Evolutionary conservation across 164 flowering plant genomes (phyloP), one percentile per base, ranked within the genome.

Genomic region (Dillenia suffruticosa): DNA sequence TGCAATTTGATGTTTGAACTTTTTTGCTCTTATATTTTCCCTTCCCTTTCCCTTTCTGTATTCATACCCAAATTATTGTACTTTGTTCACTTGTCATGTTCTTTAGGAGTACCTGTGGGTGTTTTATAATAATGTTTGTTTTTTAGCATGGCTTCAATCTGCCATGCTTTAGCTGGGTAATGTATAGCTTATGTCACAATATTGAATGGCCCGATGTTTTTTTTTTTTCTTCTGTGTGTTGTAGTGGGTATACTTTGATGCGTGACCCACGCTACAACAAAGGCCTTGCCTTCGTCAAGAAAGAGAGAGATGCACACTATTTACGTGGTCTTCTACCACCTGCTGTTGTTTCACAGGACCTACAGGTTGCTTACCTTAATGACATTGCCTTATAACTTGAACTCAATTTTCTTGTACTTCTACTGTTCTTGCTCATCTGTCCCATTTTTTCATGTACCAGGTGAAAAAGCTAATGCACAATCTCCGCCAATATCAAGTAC

Each of bases 271-370:
- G 61, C 58, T 72, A 82, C 70, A 84, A 84, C 80, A 84, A 84
- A 64, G 89, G 89, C 7, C 77, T 78, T 43, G 86, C 82, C 47
- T 84, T 84, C 68, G 66, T 70, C 17, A 87, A 84, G 58, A 66
- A 68, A 49, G 89, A 84, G 65, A 78, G 89, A 70, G 83, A 84
- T 64, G 84, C 86, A 1, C 86, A 32, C 7, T 32, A 32, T 32
- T 32, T 84, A 63, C 74, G 80, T 43, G 89, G 89, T 58, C 82
- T 84, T 65, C 63, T 84, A 50, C 89, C 89, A 14, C 89, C 89
- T 3, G 69, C 72, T 5, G 51, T 75, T 19, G n/a, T 72, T 2
- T 22, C 65, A 62, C 89, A 82, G 69, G 78, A 82, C 52, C 86
- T 86, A 68, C 91, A 85, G 84, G 90, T 82, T 49, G 11, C 16